A percentile compares a stretch with the other conserved stretches of the same genome.
Conservation (phyloP, 2,329 filamentous ascomycete species). For the Grosmannia serpens region DNA sequence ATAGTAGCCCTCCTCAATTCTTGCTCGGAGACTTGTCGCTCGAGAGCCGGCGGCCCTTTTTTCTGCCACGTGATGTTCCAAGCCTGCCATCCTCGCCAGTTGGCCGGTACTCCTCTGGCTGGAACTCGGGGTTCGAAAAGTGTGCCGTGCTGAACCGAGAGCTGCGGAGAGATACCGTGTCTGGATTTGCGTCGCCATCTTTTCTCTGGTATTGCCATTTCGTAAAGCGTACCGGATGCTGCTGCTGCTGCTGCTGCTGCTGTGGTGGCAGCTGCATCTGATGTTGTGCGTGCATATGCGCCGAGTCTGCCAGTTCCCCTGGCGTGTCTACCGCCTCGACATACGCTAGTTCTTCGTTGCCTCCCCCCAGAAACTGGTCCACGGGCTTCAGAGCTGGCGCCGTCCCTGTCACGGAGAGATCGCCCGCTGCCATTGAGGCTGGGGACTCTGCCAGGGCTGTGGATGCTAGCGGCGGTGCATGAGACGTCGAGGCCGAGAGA, state of each 20-base stretch:
- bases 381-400: too few species aligned
- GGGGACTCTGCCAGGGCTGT: neutral
- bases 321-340: neutral
- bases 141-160: constrained; percentile 56
- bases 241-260: constrained; percentile 11
- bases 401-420: neutral
- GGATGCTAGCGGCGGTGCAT: neutral
- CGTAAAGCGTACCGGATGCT: constrained; percentile 38
- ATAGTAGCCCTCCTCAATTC: neutral
- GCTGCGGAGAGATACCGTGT: constrained; percentile 46
- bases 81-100: constrained; percentile 4
- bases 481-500: neutral
- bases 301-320: too few species aligned
- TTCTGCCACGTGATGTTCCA: neutral
- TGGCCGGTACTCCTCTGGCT: constrained; percentile 40
- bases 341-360: neutral
- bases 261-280: neutral
- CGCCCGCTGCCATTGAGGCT: neutral
- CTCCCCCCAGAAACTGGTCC: too few species aligned
- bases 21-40: neutral
- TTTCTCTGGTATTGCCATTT: constrained; percentile 36
- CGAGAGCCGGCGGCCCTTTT: neutral
- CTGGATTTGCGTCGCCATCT: neutral
- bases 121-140: constrained; percentile 53
- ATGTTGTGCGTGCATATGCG: neutral